A percentile compares a stretch with the other conserved stretches of the same genome.
These are phyloP conservation scores for Niveomyces coronatus DNA, from an alignment of 2,329 filamentous ascomycete species.

Conservation along the genomic window DNA sequence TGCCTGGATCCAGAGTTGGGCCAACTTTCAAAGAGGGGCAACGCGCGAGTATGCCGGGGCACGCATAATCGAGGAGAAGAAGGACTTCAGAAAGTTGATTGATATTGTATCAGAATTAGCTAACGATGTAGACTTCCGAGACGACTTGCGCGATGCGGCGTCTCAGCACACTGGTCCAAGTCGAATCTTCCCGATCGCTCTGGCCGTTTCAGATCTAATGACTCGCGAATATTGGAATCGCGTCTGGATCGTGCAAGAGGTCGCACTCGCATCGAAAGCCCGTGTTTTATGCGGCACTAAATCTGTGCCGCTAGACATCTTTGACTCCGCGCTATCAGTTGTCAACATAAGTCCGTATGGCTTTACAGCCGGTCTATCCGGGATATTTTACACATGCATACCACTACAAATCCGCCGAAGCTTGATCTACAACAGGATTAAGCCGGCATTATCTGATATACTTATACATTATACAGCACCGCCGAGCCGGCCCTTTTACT, in stretches of 20 bases:
- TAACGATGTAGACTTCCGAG: background rate
- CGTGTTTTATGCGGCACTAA: conserved; percentile 8
- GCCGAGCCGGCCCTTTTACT: conserved; percentile 10
- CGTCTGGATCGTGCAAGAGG: conserved; percentile 9
- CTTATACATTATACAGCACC: conserved; percentile 1
- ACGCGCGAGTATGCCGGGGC: background rate
- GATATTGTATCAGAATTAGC: background rate
- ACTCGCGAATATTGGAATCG: conserved; percentile 1
- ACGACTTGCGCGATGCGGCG: background rate
- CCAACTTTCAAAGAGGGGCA: background rate
- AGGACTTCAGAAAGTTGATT: background rate
- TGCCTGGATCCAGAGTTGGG: conserved; percentile 1
- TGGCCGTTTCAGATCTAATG: background rate
- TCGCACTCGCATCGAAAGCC: conserved; percentile 3
- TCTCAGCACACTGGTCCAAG: background rate
- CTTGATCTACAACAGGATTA: background rate
- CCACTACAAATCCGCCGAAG: conserved; percentile 4
- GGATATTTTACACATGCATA: conserved; percentile 1
- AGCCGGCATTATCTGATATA: conserved; percentile 6
- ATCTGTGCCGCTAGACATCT: conserved; percentile 6
- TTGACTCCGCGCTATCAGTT: conserved; percentile 6
- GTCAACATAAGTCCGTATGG: background rate
- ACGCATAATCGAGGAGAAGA: conserved; percentile 1
- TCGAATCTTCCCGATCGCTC: background rate
- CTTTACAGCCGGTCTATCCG: background rate